phyloP scores from a whole-genome alignment of 306 rosid genomes.

The Fragaria ananassa region DNA sequence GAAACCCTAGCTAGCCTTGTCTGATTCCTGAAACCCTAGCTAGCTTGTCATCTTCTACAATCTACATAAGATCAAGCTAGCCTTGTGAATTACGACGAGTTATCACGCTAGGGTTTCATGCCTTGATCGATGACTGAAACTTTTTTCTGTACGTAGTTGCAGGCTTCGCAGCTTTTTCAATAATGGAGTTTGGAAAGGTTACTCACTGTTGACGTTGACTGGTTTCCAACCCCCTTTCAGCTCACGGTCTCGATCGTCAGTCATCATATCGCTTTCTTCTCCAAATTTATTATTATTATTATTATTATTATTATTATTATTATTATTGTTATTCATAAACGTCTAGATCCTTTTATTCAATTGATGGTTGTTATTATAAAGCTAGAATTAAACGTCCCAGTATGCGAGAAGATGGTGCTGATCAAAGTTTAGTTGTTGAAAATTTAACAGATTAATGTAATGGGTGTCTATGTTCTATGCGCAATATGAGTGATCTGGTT shows the following conservation, averaged over 20 bases:
- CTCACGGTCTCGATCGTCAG: slow-evolving; percentile 22
- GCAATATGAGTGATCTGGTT: slow-evolving; percentile 24
- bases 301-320: no score
- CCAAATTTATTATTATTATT: neutral
- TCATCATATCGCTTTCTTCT: slow-evolving; percentile 26
- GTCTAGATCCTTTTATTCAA: no score
- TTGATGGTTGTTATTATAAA: no score
- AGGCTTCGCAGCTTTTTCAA: slow-evolving; percentile 32
- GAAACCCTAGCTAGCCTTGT: slow-evolving; percentile 14
- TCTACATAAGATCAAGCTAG: slow-evolving; percentile 14
- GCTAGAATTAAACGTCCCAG: no score
- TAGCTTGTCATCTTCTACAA: neutral
- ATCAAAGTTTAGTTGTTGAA: neutral
- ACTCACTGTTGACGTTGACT: slow-evolving; percentile 61
- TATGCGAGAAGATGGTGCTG: neutral
- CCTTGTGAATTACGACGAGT: slow-evolving; percentile 15
- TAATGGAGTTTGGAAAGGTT: slow-evolving; percentile 23
- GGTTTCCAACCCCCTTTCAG: slow-evolving; percentile 30
- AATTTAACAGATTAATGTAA: neutral
- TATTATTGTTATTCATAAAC: no score
- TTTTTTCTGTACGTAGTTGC: slow-evolving; percentile 12
- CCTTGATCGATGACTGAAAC: slow-evolving; percentile 45
- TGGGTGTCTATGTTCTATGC: no score
- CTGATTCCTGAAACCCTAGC: slow-evolving; percentile 33
- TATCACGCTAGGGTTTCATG: slow-evolving; percentile 40